These are phyloP conservation scores for Fennellomyces sp. DNA, from an alignment of 371 early-diverging fungal genomes.

Conservation along the genomic window DNA sequence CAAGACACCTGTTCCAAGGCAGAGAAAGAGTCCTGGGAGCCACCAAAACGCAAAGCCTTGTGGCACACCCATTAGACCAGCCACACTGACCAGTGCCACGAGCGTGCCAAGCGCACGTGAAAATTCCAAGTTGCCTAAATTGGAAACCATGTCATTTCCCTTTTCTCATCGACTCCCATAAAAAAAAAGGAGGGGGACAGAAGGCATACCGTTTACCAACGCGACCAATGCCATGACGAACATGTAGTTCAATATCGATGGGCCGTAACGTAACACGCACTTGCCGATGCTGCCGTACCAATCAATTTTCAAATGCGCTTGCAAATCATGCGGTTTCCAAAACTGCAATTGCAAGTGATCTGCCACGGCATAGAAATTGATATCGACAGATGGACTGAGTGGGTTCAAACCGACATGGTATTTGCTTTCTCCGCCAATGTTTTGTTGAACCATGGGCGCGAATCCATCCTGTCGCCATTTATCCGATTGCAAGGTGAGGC, in stretches of 20 bases:
- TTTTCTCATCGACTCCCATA: too few species aligned
- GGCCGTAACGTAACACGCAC: slow-evolving; percentile 64
- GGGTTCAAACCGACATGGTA: slow-evolving; percentile 6
- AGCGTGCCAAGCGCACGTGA: not conserved
- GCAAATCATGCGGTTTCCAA: slow-evolving; percentile 54
- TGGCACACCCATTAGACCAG: not conserved
- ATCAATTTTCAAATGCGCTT: slow-evolving; percentile 59
- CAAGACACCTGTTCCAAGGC: slow-evolving; percentile 66
- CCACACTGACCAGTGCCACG: not conserved
- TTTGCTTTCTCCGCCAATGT: slow-evolving; percentile 60
- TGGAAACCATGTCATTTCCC: too few species aligned
- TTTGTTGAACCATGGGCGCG: slow-evolving; percentile 65
- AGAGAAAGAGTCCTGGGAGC: slow-evolving; percentile 56
- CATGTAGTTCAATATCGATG: slow-evolving; percentile 39
- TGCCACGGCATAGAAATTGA: slow-evolving; percentile 36
- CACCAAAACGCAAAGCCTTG: slow-evolving; percentile 33
- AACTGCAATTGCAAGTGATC: slow-evolving; percentile 50
- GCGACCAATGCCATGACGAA: slow-evolving; percentile 7
- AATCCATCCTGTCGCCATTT: slow-evolving; percentile 30
- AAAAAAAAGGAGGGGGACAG: not conserved
- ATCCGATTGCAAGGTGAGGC: slow-evolving; percentile 30
- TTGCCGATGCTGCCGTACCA: slow-evolving; percentile 77
- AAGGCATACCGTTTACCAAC: not conserved
- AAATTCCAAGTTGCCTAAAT: slow-evolving; percentile 19
- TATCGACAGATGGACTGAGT: slow-evolving; percentile 3